These are phyloP conservation scores for Serpula lacrymans DNA, from an alignment of 768 basidiomycete genomes.

Conservation along the genomic window DNA sequence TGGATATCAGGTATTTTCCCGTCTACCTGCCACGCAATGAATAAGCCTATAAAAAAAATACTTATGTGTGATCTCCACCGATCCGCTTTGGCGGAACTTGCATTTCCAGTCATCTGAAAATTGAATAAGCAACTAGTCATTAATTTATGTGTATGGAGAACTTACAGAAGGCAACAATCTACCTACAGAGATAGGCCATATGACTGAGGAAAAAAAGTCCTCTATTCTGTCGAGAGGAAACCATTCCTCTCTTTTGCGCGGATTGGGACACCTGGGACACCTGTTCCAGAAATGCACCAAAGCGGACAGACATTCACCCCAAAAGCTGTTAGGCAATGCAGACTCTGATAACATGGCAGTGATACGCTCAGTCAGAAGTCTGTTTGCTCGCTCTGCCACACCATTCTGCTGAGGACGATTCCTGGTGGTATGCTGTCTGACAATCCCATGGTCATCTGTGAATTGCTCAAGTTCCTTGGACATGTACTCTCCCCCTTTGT, in stretches of 20 bases:
- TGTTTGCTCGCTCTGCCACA: too few relatives aligned
- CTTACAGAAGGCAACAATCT: constrained; percentile 1
- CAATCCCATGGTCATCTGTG: too few relatives aligned
- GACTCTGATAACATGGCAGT: too few relatives aligned
- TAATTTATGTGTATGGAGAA: too few relatives aligned
- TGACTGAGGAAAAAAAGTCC: constrained; percentile 2
- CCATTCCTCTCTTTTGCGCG: constrained; percentile 8
- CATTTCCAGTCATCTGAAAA: constrained; percentile 8
- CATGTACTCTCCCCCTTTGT: too few relatives aligned
- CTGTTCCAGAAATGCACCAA: constrained; percentile 13
- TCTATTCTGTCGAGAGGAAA: constrained; percentile 6
- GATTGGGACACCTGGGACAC: constrained; percentile 5
- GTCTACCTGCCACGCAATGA: constrained; percentile 14
- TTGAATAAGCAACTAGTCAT: too few relatives aligned
- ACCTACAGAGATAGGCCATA: constrained; percentile 12
- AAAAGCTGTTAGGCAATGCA: too few relatives aligned
- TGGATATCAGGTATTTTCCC: constrained; percentile 15
- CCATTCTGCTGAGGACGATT: too few relatives aligned
- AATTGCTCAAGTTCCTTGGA: too few relatives aligned
- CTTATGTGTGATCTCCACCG: constrained; percentile 14
- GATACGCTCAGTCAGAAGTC: too few relatives aligned
- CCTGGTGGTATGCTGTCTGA: too few relatives aligned
- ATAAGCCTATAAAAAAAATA: constrained; percentile 16
- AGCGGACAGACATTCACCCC: too few relatives aligned
- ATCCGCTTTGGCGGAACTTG: constrained; percentile 18